Percentiles rank a stretch among this genome's conserved stretches.
These are phyloP conservation scores for Catharanthus roseus DNA, from an alignment of 257 asterid species.

Conservation along the genomic window DNA sequence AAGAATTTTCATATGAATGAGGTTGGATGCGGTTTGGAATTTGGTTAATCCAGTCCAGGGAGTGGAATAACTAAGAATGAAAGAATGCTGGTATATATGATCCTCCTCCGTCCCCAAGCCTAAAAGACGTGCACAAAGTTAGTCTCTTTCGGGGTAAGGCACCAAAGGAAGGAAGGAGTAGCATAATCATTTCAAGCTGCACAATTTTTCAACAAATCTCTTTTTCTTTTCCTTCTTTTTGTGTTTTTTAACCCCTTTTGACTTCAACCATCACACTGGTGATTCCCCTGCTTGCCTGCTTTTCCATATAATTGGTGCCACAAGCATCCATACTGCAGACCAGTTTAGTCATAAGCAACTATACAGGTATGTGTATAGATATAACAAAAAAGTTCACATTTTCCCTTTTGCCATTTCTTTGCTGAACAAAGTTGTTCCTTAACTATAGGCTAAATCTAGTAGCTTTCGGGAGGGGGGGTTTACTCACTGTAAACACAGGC, in stretches of 20 bases:
- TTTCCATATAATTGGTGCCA: constrained; percentile 45
- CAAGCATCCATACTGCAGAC: constrained; percentile 47
- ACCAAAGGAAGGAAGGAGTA: not conserved
- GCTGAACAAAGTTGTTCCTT: not conserved
- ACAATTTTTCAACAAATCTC: constrained; percentile 1
- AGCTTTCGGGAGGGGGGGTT: no score
- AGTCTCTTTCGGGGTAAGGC: not conserved
- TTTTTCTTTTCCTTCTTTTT: not conserved
- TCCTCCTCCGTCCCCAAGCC: no score
- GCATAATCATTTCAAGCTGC: constrained; percentile 11
- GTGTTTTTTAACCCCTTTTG: not conserved
- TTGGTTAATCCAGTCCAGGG: not conserved
- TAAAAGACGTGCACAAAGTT: not conserved
- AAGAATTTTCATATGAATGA: not conserved
- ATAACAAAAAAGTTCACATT: no score
- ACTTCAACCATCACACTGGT: constrained; percentile 15
- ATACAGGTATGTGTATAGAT: not conserved
- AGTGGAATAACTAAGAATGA: constrained; percentile 6
- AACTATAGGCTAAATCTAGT: no score
- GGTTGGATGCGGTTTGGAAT: not conserved
- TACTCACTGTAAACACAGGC: constrained; percentile 43
- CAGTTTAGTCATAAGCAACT: not conserved
- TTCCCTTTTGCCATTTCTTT: not conserved
- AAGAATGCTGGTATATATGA: not conserved
- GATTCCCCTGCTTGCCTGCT: constrained; percentile 31